Percentiles rank a stretch among this genome's conserved stretches.
Evolutionary conservation across 345 rosid species (phyloP).

Genomic region (Excoecaria cochinchinensis): DNA sequence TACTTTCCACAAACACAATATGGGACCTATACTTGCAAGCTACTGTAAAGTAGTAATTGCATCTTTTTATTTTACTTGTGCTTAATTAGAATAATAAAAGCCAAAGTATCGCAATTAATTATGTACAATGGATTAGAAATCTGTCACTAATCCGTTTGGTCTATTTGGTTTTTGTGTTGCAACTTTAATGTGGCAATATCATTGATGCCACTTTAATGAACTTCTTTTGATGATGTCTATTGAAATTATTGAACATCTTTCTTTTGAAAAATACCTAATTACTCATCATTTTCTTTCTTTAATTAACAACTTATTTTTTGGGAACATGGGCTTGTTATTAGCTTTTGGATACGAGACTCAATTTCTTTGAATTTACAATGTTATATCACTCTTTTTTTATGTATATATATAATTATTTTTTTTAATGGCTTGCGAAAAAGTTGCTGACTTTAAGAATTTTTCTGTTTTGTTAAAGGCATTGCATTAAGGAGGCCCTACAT

Average conservation of each 20-base stretch:
- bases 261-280: background rate
- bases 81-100: constrained; percentile 23
- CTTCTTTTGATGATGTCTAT: constrained; percentile 51
- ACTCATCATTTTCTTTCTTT: constrained; percentile 8
- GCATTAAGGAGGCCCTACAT: constrained; percentile 28
- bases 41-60: constrained; percentile 20
- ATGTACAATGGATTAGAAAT: constrained; percentile 22
- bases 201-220: constrained; percentile 49
- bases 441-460: constrained; percentile 18
- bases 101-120: constrained; percentile 13
- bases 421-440: constrained; percentile 21
- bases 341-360: constrained; percentile 32
- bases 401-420: too few species aligned
- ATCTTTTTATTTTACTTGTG: constrained; percentile 13
- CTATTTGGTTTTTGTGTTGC: constrained; percentile 19
- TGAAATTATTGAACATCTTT: constrained; percentile 35
- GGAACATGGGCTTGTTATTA: constrained; percentile 37
- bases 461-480: constrained; percentile 10
- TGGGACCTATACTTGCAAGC: constrained; percentile 33
- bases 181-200: constrained; percentile 36
- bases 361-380: constrained; percentile 15
- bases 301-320: background rate
- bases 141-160: constrained; percentile 28
- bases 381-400: too few species aligned
- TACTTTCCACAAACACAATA: constrained; percentile 22